Evolutionary conservation across 768 basidiomycete species (phyloP), one percentile per base, ranked within the genome.

Genomic region (Phanerochaete sordida): DNA sequence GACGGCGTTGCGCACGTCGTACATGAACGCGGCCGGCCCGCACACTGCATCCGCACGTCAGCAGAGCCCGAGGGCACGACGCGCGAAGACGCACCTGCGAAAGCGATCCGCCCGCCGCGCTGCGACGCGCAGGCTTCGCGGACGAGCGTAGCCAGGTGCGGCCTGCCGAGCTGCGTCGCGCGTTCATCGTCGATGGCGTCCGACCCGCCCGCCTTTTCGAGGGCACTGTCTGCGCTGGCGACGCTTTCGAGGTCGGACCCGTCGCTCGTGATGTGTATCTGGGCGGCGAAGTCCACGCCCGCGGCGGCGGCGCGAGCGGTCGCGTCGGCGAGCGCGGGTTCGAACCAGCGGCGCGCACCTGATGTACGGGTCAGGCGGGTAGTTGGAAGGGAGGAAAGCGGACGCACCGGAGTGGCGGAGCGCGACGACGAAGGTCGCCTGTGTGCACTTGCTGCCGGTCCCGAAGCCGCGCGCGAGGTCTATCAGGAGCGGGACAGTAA

Each of bases 1-100:
- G 1, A 73, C 70, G 24, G 73, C 70, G 60, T 74, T 68, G 44
- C 74, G 66, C 24, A 73, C 70, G 55, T 74, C 70, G 63, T 70
- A 67, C 33, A 69, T 37, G 58, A 74, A 69, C 19, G 64, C 59
- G 31, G 68, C 59, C 6, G 73, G 71, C 8, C 75, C 70, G 61
- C 74, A 73, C 24, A 68, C 70, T 73, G 62, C n/a, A n/a, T n/a
- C n/a, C n/a, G n/a, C n/a, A n/a, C 28, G 11, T 16, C 54, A 12
- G 39, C 15, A 9, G 46, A 49, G 9, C 0, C 19, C 3, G 3
- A n/a, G n/a, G n/a, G n/a, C 33, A 21, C 26, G 21, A 26, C 45
- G 8, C n/a, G 11, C 52, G 13, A 35, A 35, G 33, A 56, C 67
- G 26, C 33, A 74, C 73, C 65, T 52, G 70, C 66, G 45, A 74